Evolutionary conservation across 345 rosid genomes (phyloP).

Genomic region (Punica granatum): DNA sequence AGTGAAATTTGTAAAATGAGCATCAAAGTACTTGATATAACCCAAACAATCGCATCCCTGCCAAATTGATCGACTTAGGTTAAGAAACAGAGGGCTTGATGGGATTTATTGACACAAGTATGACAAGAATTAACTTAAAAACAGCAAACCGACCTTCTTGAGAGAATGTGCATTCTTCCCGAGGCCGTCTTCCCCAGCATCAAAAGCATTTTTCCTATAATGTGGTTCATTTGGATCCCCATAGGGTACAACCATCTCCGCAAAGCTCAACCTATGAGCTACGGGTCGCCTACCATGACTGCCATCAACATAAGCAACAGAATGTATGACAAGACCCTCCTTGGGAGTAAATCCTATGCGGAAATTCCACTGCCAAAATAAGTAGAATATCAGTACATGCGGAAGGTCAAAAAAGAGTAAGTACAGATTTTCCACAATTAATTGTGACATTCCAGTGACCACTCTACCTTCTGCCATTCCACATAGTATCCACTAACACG

Average conservation of each 20-base stretch:
- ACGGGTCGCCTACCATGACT: slow-evolving; percentile 87
- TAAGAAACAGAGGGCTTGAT: not conserved
- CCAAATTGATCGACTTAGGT: slow-evolving; percentile 1
- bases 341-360: slow-evolving; percentile 89
- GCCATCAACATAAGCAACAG: slow-evolving; percentile 87
- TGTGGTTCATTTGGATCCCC: slow-evolving; percentile 97
- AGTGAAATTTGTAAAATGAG: slow-evolving; percentile 79
- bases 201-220: slow-evolving; percentile 89
- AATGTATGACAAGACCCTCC: slow-evolving; percentile 85
- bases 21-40: slow-evolving; percentile 79
- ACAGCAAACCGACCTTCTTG: slow-evolving; percentile 47
- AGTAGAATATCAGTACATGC: slow-evolving; percentile 2
- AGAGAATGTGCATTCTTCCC: slow-evolving; percentile 96
- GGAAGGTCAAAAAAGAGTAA: slow-evolving; percentile 2
- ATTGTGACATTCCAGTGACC: slow-evolving; percentile 2
- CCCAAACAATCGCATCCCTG: slow-evolving; percentile 95
- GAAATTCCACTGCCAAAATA: slow-evolving; percentile 73
- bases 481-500: slow-evolving; percentile 72
- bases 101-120: not conserved
- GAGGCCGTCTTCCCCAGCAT: slow-evolving; percentile 96
- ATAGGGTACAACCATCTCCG: slow-evolving; percentile 95
- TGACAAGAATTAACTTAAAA: slow-evolving; percentile 13
- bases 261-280: slow-evolving; percentile 85
- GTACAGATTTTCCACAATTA: not conserved
- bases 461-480: slow-evolving; percentile 83